phyloP scores from a whole-genome alignment of 1,284 basidiomycete genomes.

The Trichosporon sp. region DNA sequence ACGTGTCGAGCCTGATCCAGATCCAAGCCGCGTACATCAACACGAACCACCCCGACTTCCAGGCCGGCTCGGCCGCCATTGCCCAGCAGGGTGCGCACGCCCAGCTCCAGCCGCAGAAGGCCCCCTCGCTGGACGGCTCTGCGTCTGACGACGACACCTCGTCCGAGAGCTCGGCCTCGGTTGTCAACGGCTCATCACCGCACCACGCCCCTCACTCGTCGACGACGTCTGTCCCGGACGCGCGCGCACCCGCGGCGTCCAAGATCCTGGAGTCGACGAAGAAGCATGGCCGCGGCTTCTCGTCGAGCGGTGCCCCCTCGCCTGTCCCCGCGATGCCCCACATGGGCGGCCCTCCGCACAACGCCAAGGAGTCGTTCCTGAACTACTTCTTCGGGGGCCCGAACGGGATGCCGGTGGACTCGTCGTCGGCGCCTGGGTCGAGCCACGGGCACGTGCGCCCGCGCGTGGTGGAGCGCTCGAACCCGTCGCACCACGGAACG shows the following conservation, averaged over 20 bases:
- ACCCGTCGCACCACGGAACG: background rate
- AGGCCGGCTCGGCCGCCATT: slow-evolving; percentile 49
- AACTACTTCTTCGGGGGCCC: slow-evolving; percentile 91
- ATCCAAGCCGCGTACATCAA: slow-evolving; percentile 99
- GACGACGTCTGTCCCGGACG: slow-evolving; percentile 74
- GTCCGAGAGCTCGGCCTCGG: slow-evolving; percentile 43
- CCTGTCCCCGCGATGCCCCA: slow-evolving; percentile 18
- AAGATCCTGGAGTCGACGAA: slow-evolving; percentile 26
- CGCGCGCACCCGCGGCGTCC: slow-evolving; percentile 39
- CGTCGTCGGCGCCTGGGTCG: background rate
- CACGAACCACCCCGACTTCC: slow-evolving; percentile 49
- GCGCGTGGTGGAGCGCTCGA: slow-evolving; percentile 1
- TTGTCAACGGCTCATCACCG: slow-evolving; percentile 56
- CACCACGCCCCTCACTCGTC: slow-evolving; percentile 64
- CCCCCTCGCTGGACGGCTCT: slow-evolving; percentile 31
- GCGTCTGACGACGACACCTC: slow-evolving; percentile 42
- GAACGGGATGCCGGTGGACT: slow-evolving; percentile 15
- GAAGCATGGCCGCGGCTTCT: slow-evolving; percentile 20
- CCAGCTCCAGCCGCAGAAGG: slow-evolving; percentile 19
- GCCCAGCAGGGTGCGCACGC: slow-evolving; percentile 41
- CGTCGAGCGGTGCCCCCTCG: slow-evolving; percentile 15
- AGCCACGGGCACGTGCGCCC: slow-evolving; percentile 4
- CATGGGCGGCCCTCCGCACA: slow-evolving; percentile 43
- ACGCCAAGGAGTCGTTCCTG: slow-evolving; percentile 80
- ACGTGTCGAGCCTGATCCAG: slow-evolving; percentile 89